Evolutionary conservation across 108 stramenopile genomes (phyloP).

Genomic region (Skeletonema menzelii): DNA sequence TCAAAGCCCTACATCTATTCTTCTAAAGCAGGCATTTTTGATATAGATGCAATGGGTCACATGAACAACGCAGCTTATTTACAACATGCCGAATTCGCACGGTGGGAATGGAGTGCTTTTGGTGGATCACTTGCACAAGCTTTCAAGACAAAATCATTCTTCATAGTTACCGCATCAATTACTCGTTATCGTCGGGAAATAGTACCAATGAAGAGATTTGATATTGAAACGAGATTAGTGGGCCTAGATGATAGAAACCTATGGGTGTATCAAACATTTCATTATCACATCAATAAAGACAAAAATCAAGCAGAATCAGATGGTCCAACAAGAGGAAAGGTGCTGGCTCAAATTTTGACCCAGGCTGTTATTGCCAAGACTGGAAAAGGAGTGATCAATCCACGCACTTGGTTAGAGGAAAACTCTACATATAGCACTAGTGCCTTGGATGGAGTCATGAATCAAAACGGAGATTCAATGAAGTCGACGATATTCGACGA

Average conservation of each 20-base stretch:
- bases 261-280: conserved; percentile 72
- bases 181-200: conserved; percentile 71
- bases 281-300: conserved; percentile 24
- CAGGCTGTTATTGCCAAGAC: conserved; percentile 28
- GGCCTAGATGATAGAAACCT: conserved; percentile 60
- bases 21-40: conserved; percentile 64
- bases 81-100: conserved; percentile 68
- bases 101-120: conserved; percentile 68
- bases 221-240: conserved; percentile 53
- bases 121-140: conserved; percentile 48
- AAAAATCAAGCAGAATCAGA: background rate
- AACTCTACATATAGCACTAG: conserved; percentile 15
- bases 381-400: conserved; percentile 35
- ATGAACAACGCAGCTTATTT: conserved; percentile 80
- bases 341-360: conserved; percentile 35
- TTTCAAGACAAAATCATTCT: conserved; percentile 32
- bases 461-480: background rate
- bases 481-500: conserved; percentile 31
- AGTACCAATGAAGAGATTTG: conserved; percentile 55
- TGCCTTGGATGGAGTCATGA: conserved; percentile 16
- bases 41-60: conserved; percentile 65
- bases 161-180: conserved; percentile 51
- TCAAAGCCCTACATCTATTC: conserved; percentile 41
- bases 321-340: conserved; percentile 20
- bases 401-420: conserved; percentile 22